A percentile compares a stretch with the other conserved stretches of the same genome.
Evolutionary conservation across 176 grass and related monocot species (phyloP).

Genomic region (maize (Zea mays)): Zm-B73-REFERENCE-NAM-5.0 NC_050101.1:29497501-29498000

Average conservation of each 20-base stretch:
- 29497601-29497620: constrained; percentile 45
- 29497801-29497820: constrained; percentile 81
- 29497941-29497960: too few relatives aligned
- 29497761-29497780: constrained; percentile 48
- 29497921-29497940: too few relatives aligned
- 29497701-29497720: constrained; percentile 42
- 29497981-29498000: constrained; percentile 90
- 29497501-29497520: not conserved
- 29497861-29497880: not conserved
- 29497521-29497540: not conserved
- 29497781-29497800: constrained; percentile 64
- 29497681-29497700: constrained; percentile 43
- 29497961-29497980: constrained; percentile 89
- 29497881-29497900: too few relatives aligned
- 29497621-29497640: constrained; percentile 41
- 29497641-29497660: constrained; percentile 34
- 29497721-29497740: constrained; percentile 34
- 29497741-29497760: not conserved
- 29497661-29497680: constrained; percentile 42
- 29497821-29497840: constrained; percentile 72
- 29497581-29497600: constrained; percentile 43
- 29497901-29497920: too few relatives aligned
- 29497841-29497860: not conserved
- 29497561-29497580: constrained; percentile 35
- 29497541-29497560: constrained; percentile 43